Evolutionary conservation across 352 stramenopile species (phyloP).

Genomic region (Thraustochytrium sp.): DNA sequence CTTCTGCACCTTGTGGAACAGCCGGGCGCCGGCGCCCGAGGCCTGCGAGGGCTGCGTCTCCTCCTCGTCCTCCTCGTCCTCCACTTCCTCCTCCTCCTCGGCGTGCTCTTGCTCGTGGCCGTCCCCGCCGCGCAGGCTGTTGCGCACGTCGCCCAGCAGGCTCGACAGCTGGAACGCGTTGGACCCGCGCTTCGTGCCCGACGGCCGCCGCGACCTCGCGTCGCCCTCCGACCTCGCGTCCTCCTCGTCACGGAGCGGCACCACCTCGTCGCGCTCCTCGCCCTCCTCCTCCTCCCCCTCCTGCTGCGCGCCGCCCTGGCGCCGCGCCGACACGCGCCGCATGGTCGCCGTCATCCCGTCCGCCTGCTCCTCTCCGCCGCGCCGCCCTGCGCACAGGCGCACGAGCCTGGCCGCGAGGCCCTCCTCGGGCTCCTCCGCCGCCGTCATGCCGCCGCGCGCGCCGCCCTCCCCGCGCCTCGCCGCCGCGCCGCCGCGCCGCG

Average conservation of each 20-base stretch:
- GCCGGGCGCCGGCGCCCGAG: neutral
- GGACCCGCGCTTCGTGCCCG: too few species aligned
- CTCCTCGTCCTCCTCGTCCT: neutral
- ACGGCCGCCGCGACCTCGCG: too few species aligned
- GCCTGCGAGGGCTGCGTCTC: neutral
- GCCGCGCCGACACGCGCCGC: neutral
- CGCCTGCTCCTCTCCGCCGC: neutral
- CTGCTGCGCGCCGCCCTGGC: neutral
- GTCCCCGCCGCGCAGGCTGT: too few species aligned
- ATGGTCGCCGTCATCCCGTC: neutral
- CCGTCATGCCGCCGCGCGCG: too few species aligned
- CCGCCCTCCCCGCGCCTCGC: too few species aligned
- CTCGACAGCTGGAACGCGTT: too few species aligned
- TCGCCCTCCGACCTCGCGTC: neutral
- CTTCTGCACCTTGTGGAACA: neutral
- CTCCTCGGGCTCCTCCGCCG: neutral
- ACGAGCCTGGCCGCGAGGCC: neutral
- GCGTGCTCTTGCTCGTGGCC: too few species aligned
- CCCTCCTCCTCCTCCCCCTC: neutral
- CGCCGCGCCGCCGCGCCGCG: too few species aligned
- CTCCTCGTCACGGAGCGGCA: neutral
- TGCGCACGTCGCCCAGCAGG: too few species aligned
- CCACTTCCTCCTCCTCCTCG: neutral
- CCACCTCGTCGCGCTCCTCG: neutral
- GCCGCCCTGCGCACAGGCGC: neutral